phyloP scores from a whole-genome alignment of 2,329 filamentous ascomycete species.

The Monosporascus sp. region DNA sequence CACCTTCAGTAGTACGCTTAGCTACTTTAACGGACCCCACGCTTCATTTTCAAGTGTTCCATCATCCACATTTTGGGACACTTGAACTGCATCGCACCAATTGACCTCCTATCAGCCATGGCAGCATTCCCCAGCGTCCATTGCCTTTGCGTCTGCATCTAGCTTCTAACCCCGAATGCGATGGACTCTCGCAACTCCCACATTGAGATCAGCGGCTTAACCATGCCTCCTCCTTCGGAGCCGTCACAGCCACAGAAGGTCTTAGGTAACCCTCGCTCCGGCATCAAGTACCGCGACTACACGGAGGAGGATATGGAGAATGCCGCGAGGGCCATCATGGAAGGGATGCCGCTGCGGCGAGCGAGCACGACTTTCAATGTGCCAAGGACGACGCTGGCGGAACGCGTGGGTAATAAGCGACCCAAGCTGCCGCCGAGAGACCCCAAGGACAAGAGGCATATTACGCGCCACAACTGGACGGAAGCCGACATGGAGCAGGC shows the following conservation, averaged over 20 bases:
- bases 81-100: background rate
- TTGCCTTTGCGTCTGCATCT: too few species aligned
- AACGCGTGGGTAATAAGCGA: conserved; percentile 12
- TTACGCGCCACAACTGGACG: conserved; percentile 14
- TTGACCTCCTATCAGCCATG: background rate
- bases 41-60: too few species aligned
- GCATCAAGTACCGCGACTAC: conserved; percentile 19
- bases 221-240: background rate
- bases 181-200: background rate
- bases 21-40: too few species aligned
- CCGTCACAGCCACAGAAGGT: background rate
- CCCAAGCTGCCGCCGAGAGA: conserved; percentile 10
- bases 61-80: background rate
- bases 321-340: conserved; percentile 12
- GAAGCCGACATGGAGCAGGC: conserved; percentile 18
- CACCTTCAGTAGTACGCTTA: too few species aligned
- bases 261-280: conserved; percentile 3
- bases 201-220: background rate
- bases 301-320: conserved; percentile 14
- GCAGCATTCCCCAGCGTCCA: too few species aligned
- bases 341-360: conserved; percentile 19
- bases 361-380: conserved; percentile 16
- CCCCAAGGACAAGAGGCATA: conserved; percentile 4
- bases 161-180: too few species aligned
- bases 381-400: conserved; percentile 19